Evolutionary conservation across 352 stramenopile genomes (phyloP).

Genomic region (Globisporangium perplexum): DNA sequence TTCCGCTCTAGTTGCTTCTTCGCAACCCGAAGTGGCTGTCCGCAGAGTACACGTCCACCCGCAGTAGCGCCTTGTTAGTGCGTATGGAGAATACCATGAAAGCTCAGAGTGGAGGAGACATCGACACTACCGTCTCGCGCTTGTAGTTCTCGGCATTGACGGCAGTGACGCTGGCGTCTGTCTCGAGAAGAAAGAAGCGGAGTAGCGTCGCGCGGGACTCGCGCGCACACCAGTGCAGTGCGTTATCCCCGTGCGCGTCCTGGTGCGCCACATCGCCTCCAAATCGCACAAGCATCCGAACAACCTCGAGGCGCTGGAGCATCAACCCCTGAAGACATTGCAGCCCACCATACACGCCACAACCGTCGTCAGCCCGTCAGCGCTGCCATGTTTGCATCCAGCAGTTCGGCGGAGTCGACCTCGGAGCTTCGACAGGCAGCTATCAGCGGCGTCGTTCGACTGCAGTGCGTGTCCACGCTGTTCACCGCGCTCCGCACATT

Average conservation of each 20-base stretch:
- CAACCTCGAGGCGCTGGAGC: conserved; percentile 35
- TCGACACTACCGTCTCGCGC: conserved; percentile 32
- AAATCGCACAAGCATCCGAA: conserved; percentile 38
- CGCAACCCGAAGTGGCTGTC: conserved; percentile 49
- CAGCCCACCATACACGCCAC: not conserved
- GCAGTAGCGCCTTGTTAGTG: not conserved
- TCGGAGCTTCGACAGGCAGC: conserved; percentile 41
- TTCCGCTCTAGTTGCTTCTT: conserved; percentile 29
- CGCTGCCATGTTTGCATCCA: not conserved
- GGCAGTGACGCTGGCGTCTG: conserved; percentile 40
- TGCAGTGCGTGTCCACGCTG: conserved; percentile 42
- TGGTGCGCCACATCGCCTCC: conserved; percentile 33
- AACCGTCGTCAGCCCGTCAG: not conserved
- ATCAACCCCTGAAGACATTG: conserved; percentile 21
- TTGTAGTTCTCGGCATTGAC: conserved; percentile 50
- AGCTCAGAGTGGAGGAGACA: no score
- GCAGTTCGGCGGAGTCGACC: not conserved
- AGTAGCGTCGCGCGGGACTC: conserved; percentile 39
- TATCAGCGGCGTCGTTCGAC: conserved; percentile 50
- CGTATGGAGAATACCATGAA: not conserved
- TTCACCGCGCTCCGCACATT: conserved; percentile 27
- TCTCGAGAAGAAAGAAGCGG: conserved; percentile 54
- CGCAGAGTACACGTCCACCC: not conserved
- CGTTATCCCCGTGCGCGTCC: conserved; percentile 60
- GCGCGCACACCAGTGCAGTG: conserved; percentile 64